Conservation (phyloP, 1,284 basidiomycete genomes). For the Cryptococcus neoformans region DNA sequence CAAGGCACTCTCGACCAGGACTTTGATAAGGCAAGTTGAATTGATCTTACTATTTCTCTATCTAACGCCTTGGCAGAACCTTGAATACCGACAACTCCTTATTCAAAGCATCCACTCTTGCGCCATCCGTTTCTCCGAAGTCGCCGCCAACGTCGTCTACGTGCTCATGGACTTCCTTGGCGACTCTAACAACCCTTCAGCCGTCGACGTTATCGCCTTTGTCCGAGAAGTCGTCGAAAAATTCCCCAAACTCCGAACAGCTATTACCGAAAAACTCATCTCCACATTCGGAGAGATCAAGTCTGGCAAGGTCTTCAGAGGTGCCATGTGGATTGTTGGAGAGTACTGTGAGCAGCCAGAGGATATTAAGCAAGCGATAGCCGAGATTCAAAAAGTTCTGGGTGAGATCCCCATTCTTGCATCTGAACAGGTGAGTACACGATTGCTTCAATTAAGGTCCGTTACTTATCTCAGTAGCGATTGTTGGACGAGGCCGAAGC, state of each 20-base stretch:
- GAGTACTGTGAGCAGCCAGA: constrained; percentile 72
- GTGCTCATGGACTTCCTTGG: constrained; percentile 99
- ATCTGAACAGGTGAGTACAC: constrained; percentile 64
- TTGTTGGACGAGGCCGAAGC: constrained; percentile 70
- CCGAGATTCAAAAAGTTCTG: constrained; percentile 79
- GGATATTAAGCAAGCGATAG: constrained; percentile 72
- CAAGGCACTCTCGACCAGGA: constrained; percentile 86
- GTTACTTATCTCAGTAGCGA: constrained; percentile 41
- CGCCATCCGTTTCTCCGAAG: constrained; percentile 97
- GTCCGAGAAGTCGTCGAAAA: constrained; percentile 98
- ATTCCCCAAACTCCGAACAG: constrained; percentile 81
- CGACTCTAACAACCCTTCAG: constrained; percentile 92
- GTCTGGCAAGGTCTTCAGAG: constrained; percentile 96
- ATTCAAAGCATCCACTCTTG: constrained; percentile 98
- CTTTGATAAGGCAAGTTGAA: constrained; percentile 39
- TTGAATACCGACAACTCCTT: constrained; percentile 93
- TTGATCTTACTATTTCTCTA: not conserved
- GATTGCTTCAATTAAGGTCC: not conserved
- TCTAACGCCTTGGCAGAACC: constrained; percentile 56
- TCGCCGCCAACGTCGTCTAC: constrained; percentile 93
- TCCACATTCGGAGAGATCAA: constrained; percentile 85
- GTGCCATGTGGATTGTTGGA: constrained; percentile 96
- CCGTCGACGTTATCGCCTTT: constrained; percentile 93
- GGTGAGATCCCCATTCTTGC: constrained; percentile 97
- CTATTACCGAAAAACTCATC: constrained; percentile 84